A percentile compares a stretch with the other conserved stretches of the same genome.
These are phyloP conservation scores for Penicillium simplicissimum DNA, from an alignment of 495 filamentous ascomycete genomes.

Conservation along the genomic window DNA sequence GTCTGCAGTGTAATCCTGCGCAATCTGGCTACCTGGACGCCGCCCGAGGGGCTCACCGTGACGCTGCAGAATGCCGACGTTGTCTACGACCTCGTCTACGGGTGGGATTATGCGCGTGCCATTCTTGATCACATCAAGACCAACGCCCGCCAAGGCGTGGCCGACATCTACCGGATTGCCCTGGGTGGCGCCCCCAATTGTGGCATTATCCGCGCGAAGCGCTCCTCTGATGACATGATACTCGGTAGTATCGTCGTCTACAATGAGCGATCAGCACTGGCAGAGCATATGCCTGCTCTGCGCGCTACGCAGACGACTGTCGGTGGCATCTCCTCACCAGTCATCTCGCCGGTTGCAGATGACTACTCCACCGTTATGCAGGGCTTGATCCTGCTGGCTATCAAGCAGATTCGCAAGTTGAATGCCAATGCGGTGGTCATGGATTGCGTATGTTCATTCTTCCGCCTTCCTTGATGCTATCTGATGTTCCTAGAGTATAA, in stretches of 20 bases:
- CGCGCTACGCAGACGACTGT: constrained; percentile 44
- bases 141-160: constrained; percentile 75
- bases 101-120: constrained; percentile 70
- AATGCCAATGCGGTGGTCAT: constrained; percentile 68
- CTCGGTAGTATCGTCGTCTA: constrained; percentile 85
- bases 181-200: constrained; percentile 70
- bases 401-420: constrained; percentile 78
- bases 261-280: constrained; percentile 63
- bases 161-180: constrained; percentile 78
- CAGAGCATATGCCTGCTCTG: constrained; percentile 69
- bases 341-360: constrained; percentile 67
- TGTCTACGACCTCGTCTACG: constrained; percentile 71
- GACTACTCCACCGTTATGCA: constrained; percentile 75
- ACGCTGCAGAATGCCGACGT: constrained; percentile 66
- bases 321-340: constrained; percentile 79
- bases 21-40: constrained; percentile 68
- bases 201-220: constrained; percentile 80
- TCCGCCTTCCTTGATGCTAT: background rate
- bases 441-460: constrained; percentile 64
- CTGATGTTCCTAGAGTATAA: background rate
- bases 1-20: constrained; percentile 66
- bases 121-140: constrained; percentile 75
- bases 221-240: constrained; percentile 63
- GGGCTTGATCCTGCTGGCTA: constrained; percentile 76
- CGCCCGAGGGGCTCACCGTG: constrained; percentile 71